These are phyloP conservation scores for Alternaria consortialis DNA, from an alignment of 2,329 filamentous ascomycete genomes.

Conservation along the genomic window DNA sequence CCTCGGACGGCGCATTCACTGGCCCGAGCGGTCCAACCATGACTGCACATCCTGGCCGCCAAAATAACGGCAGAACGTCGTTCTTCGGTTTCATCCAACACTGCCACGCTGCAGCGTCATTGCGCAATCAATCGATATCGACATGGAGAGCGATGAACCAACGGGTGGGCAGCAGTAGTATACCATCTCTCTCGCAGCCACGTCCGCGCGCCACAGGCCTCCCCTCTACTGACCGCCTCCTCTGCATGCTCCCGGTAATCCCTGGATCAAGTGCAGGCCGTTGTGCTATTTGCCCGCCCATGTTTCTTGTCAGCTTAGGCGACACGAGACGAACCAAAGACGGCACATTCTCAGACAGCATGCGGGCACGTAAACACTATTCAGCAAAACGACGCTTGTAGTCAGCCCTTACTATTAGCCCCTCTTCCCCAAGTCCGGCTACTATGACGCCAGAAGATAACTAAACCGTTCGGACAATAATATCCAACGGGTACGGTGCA, in stretches of 20 bases:
- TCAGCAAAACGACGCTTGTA: constrained; percentile 3
- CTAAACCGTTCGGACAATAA: not conserved
- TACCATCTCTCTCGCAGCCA: too few relatives aligned
- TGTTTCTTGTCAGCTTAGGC: constrained; percentile 22
- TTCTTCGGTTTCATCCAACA: constrained; percentile 11
- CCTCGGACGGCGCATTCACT: constrained; percentile 5
- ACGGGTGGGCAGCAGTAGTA: too few relatives aligned
- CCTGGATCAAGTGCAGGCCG: constrained; percentile 12
- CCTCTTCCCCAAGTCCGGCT: not conserved
- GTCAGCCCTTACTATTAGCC: constrained; percentile 8
- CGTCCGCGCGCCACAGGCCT: not conserved
- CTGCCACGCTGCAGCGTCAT: not conserved
- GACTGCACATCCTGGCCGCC: constrained; percentile 17
- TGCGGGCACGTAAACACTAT: constrained; percentile 5
- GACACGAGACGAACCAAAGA: constrained; percentile 15
- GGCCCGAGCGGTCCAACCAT: constrained; percentile 13
- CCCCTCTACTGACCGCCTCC: constrained; percentile 15
- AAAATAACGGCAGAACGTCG: constrained; percentile 16
- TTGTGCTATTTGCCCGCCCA: constrained; percentile 7
- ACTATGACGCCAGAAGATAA: not conserved
- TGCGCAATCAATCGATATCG: constrained; percentile 6
- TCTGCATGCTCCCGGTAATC: constrained; percentile 14
- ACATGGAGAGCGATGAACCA: not conserved
- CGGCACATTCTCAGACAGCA: constrained; percentile 1
- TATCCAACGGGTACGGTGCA: constrained; percentile 1